Conservation (phyloP, 129 eudicot genomes). For the Arctium minus region DNA sequence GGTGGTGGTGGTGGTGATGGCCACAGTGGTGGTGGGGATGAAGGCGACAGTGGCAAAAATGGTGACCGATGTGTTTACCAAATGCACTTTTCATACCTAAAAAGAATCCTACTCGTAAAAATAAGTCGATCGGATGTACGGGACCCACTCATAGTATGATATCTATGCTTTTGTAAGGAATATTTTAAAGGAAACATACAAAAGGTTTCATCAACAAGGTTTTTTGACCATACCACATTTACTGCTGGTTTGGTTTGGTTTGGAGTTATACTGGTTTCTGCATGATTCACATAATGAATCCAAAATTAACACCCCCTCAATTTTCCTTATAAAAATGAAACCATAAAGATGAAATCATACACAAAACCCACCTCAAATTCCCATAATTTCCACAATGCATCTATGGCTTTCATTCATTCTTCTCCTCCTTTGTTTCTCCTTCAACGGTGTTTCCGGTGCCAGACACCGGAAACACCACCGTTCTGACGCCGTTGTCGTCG, state of each 20-base stretch:
- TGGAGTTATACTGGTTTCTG: slow-evolving; percentile 63
- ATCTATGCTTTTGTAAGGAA: too few relatives aligned
- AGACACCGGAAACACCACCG: slow-evolving; percentile 34
- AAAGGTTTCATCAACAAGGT: not conserved
- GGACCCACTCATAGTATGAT: too few relatives aligned
- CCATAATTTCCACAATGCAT: slow-evolving; percentile 46
- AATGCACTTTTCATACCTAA: too few relatives aligned
- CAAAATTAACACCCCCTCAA: slow-evolving; percentile 10
- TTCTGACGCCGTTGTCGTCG: slow-evolving; percentile 56
- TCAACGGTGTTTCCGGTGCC: slow-evolving; percentile 26
- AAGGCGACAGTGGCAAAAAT: too few relatives aligned
- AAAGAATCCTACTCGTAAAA: too few relatives aligned
- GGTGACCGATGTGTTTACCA: too few relatives aligned
- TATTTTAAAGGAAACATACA: not conserved
- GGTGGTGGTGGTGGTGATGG: too few relatives aligned
- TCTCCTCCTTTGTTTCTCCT: slow-evolving; percentile 27
- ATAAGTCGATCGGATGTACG: too few relatives aligned
- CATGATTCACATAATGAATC: slow-evolving; percentile 63
- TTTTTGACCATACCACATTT: slow-evolving; percentile 22
- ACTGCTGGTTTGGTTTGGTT: slow-evolving; percentile 45
- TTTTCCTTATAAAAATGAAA: slow-evolving; percentile 14
- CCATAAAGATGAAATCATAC: slow-evolving; percentile 7
- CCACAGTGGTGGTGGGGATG: too few relatives aligned
- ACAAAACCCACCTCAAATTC: slow-evolving; percentile 1
- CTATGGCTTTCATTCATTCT: slow-evolving; percentile 39